Percentiles rank a stretch among this genome's conserved stretches.
Evolutionary conservation across 2,329 filamentous ascomycete species (phyloP).

Genomic region (Fusarium annulatum): DNA sequence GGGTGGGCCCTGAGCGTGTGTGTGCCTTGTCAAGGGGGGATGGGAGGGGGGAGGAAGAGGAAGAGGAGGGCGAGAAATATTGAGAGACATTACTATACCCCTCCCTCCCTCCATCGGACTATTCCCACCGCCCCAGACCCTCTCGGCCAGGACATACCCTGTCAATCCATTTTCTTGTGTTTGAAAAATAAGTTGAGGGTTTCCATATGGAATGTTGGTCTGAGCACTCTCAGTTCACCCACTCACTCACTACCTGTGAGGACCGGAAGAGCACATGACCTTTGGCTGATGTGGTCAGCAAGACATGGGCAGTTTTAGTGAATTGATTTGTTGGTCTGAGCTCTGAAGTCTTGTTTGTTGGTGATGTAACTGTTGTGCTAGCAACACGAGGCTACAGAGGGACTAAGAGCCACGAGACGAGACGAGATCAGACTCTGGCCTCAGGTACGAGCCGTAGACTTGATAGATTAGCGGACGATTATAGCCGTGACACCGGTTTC

Average conservation of each 20-base stretch:
- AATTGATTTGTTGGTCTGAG: conserved; percentile 16
- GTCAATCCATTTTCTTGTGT: neutral
- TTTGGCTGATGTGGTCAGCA: conserved; percentile 27
- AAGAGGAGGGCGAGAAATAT: neutral
- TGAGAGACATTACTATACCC: neutral
- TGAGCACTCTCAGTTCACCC: neutral
- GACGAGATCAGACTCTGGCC: conserved; percentile 2
- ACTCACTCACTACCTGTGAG: neutral
- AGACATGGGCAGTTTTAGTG: conserved; percentile 15
- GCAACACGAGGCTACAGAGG: neutral
- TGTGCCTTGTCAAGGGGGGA: neutral
- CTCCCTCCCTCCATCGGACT: neutral
- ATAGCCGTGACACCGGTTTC: conserved; percentile 9
- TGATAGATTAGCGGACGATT: conserved; percentile 16
- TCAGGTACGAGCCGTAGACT: conserved; percentile 16
- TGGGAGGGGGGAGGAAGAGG: neutral
- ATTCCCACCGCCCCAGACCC: conserved; percentile 5
- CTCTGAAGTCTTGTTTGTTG: conserved; percentile 1
- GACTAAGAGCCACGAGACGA: neutral
- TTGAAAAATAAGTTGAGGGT: neutral
- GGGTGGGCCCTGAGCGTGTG: neutral
- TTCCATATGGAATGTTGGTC: conserved; percentile 22
- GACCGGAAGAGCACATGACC: conserved; percentile 32
- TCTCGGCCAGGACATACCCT: conserved; percentile 10
- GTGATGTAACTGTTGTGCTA: neutral